phyloP scores from a whole-genome alignment of 129 eudicot species.

The Flaveria bidentis region DNA sequence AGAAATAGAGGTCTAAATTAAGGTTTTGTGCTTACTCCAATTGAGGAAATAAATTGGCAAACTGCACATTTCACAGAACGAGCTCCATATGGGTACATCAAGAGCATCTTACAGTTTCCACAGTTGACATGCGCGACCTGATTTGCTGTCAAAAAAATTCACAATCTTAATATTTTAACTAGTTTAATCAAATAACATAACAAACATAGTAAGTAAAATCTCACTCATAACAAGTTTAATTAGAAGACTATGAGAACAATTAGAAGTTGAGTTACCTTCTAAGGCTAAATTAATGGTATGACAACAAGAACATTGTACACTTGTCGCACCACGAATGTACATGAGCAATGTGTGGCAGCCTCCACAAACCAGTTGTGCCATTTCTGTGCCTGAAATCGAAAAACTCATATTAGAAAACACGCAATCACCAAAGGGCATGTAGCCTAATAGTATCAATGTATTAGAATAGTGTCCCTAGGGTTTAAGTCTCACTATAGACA shows the following conservation, averaged over 20 bases:
- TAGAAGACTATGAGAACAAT: neutral
- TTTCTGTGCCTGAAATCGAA: constrained; percentile 61
- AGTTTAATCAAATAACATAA: neutral
- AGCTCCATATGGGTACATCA: constrained; percentile 85
- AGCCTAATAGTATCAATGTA: no score
- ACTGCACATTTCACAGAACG: constrained; percentile 78
- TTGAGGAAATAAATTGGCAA: constrained; percentile 67
- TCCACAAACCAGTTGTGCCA: constrained; percentile 84
- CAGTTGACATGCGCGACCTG: constrained; percentile 87
- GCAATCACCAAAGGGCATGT: neutral
- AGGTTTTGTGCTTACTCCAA: constrained; percentile 56
- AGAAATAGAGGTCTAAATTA: neutral
- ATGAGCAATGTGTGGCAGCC: constrained; percentile 79
- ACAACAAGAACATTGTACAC: constrained; percentile 83
- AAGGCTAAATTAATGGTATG: constrained; percentile 63
- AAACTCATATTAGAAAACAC: neutral
- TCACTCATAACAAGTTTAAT: neutral
- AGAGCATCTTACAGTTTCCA: constrained; percentile 70
- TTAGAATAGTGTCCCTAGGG: no score
- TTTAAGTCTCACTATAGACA: no score
- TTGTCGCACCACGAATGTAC: constrained; percentile 80
- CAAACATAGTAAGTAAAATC: no score
- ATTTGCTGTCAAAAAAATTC: constrained; percentile 51
- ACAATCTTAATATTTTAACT: constrained; percentile 1
- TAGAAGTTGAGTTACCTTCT: constrained; percentile 51